Percentiles rank a stretch among this genome's conserved stretches.
Evolutionary conservation across 345 rosid species (phyloP).

Genomic region (Rhodomyrtus tomentosa): DNA sequence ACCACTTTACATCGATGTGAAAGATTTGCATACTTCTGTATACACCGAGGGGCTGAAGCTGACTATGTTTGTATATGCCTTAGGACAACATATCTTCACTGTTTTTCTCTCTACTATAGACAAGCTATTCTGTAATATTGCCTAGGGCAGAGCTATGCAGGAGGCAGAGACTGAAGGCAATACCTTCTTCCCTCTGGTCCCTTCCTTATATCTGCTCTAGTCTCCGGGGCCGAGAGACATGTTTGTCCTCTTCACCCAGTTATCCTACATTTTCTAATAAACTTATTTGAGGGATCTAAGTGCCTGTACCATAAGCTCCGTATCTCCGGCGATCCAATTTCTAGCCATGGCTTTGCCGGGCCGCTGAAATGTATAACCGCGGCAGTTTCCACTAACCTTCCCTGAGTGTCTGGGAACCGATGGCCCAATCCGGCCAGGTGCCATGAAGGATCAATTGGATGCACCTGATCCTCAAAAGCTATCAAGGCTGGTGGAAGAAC

Average conservation of each 20-base stretch:
- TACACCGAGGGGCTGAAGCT: background rate
- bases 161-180: slow-evolving; percentile 80
- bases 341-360: slow-evolving; percentile 96
- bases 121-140: background rate
- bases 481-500: slow-evolving; percentile 66
- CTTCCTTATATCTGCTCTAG: slow-evolving; percentile 3
- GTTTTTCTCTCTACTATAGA: background rate
- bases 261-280: slow-evolving; percentile 67
- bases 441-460: slow-evolving; percentile 73
- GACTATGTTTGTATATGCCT: background rate
- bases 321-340: slow-evolving; percentile 53
- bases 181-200: slow-evolving; percentile 73
- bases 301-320: slow-evolving; percentile 62
- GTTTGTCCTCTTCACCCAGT: slow-evolving; percentile 31
- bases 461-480: slow-evolving; percentile 61
- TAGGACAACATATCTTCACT: background rate
- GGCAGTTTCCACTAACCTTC: slow-evolving; percentile 36
- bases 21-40: background rate
- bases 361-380: slow-evolving; percentile 88
- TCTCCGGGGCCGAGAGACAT: slow-evolving; percentile 5
- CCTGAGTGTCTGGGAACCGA: slow-evolving; percentile 18
- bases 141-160: slow-evolving; percentile 2
- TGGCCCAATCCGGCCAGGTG: slow-evolving; percentile 76
- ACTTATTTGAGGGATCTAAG: slow-evolving; percentile 53
- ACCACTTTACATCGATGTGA: background rate